Evolutionary conservation across 169 alveolate genomes (phyloP), one percentile per base, ranked within the genome.

Genomic region (Eimeria brunetti): DNA sequence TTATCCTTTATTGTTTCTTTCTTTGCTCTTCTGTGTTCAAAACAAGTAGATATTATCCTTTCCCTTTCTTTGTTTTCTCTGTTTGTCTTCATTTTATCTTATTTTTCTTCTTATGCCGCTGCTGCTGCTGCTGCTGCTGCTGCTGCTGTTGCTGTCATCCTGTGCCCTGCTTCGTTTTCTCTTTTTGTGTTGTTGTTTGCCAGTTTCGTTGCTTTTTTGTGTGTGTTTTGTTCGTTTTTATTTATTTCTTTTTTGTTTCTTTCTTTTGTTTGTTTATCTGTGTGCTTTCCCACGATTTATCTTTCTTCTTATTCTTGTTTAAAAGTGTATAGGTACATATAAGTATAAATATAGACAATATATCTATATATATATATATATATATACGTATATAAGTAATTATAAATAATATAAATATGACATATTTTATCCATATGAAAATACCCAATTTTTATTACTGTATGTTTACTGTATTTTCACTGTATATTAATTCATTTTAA

Each of bases 81-180:
- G 14, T 58, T 58, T 18, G 4, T 58, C 22, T 18, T 18, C 14
- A 18, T 18, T 58, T 58, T 2, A 2, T 18, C 22, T 58, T 58
- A 24, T 58, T 24, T 58, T 16, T 58, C 22, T 58, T 58, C n/a
- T 24, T 58, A 24, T 16, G 64, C 67, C 22, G 67, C 3, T 58
- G 67, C 67, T 58, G 67, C 67, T 58, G 67, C 67, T 58, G 67
- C 67, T 58, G 67, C 67, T 58, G 67, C 67, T 58, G 67, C 67
- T 58, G 67, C 67, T 58, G 67, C 7, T 58, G 67, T 24, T 58
- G 67, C 67, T 58, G 67, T 24, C 22, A 24, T 58, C 22, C 67
- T 16, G 0, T 18, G 67, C 67, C 67, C 1, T 58, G 14, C 22
- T 58, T 58, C 67, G 16, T 56, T 56, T 58, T 2, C 22, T 58